Base-by-base conservation (phyloP, 106 monocot species). In the Apostasia shenzhenica region DNA sequence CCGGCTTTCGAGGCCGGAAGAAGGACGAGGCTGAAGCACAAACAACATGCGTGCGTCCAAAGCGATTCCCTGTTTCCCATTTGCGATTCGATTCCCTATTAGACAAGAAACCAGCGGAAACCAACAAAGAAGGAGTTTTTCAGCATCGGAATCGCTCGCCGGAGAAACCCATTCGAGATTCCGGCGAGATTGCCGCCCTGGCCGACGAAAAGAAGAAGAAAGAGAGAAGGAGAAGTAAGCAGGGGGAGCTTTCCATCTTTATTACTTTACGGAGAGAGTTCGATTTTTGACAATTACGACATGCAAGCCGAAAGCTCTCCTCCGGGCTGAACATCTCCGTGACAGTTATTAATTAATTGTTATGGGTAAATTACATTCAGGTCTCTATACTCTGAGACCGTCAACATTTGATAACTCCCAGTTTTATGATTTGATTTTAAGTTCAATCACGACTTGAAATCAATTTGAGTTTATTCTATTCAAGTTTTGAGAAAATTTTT, bases 11-110 rank as follows among this genome's bases (percentile, higher is more conserved):
- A 43, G 42, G 9, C 5, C 0, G 26, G 43, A 63, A 65, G 66
- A 5, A 63, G 52, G 5, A 73, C 44, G 13, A 72, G 8, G 67
- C 66, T 60, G 3, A 41, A 71, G 9, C 63, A 26, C 62, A 75
- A 61, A 8, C 56, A 54, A 49, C 50, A 71, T 48, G 72, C 12
- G 41, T 54, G 48, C 70, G 40, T 59, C 58, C 46, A 38, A 26
- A 52, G 50, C 37, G n/a, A 26, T 54, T 49, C 67, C 53, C 51
- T 58, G 69, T 40, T 62, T 47, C 51, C 55, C 66, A 70, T 71
- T 50, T 57, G 41, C 14, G 5, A n/a, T n/a, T 5, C 26, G 48
- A 55, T 47, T 8, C 26, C 12, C 3, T 46, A 55, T 26, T 54
- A 42, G 40, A 5, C 14, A 14, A 6, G 47, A 70, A 61, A 52